Base-by-base conservation (phyloP, 371 early-diverging fungal species). In the Capillidium rhysosporum region DNA sequence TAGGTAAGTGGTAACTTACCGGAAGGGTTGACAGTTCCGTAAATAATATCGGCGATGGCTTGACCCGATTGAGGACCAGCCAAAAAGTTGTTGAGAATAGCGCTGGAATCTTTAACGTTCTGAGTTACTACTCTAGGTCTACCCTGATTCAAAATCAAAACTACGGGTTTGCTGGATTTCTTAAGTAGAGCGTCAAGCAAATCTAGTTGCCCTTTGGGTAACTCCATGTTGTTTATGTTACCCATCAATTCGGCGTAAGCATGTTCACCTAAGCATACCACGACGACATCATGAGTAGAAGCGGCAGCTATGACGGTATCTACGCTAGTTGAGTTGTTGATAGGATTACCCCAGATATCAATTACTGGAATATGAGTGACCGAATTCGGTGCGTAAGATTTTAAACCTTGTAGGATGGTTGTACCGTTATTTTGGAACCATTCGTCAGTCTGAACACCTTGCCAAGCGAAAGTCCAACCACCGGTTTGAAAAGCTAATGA, bases 11-110 rank as follows among this genome's bases (percentile, higher is more conserved):
- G 71, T 39, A 67, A 57, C 1, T 69, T 63, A 20, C 71, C 74
- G 12, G 65, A 67, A 0, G 75, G 75, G 45, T 68, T 68, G 56
- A 62, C 58, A 16, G 56, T 52, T 3, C 74, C 72, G 14, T 63
- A 72, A 38, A 75, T 59, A 25, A 69, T 59, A 30, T 75, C 70
- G n/a, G 74, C 69, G 39, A 69, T 61, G 0, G 79, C 74, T 29
- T 59, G 57, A 39, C 78, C 80, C 29, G 69, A 76, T 63, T 73
- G 74, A 14, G 75, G 69, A 20, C 77, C 80, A 4, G 80, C 79
- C 34, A 75, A 56, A 38, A 73, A 74, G 0, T 73, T 61, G 55
- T 65, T 65, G 1, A 80, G 55, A 4, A 78, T 57, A 1, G 73
- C 73, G 25, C 65, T 58, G 7, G 72, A 73, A 0, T 59, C 28